Base-by-base conservation (phyloP, 1,284 basidiomycete genomes). In the Grifola frondosa region DNA sequence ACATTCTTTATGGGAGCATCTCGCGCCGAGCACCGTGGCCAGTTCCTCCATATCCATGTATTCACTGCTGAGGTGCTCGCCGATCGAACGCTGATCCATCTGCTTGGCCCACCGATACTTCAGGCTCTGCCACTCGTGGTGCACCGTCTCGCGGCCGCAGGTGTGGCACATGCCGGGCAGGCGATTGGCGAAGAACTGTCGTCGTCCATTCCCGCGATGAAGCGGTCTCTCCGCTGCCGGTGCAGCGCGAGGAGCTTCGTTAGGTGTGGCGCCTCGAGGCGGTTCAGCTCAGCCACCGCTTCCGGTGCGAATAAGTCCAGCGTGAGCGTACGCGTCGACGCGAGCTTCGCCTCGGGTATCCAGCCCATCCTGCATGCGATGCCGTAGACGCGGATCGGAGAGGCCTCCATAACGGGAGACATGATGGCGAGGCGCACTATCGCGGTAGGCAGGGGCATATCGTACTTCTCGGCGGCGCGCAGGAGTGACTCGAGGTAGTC, bases 401-500 rank as follows among this genome's bases (percentile, higher is more conserved):
- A 73, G 23, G 74, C 62, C 26, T 68, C 62, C 12, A 71, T 57
- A 37, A 79, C 63, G 0, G 66, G 57, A 0, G 73, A 73, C 1
- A 69, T 71, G 53, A 75, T 66, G 5, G 73, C 66, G 30, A 74
- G 67, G 13, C 77, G 77, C 33, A 80, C 53, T 45, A 79, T 69
- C 12, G 77, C 76, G 35, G 68, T 60, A 5, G 77, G 74, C 1
- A 77, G 75, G 0, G 77, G 69, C 74, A 81, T 81, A 31, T 83
- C 81, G 57, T 81, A 84, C 52, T 81, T 82, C 49, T 84, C 81
- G 0, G 79, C 73, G 0, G 76, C 78, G 42, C 68, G 74, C 5
- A 82, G 61, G 10, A 82, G 53, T 3, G 67, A 58, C 31, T 81
- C 78, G 42, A 82, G 57, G 23, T 56, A 53, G 50, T 78, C 74